These are phyloP conservation scores for Aspergillus clavatus DNA, from an alignment of 2,329 filamentous ascomycete genomes.

Conservation along the genomic window DNA sequence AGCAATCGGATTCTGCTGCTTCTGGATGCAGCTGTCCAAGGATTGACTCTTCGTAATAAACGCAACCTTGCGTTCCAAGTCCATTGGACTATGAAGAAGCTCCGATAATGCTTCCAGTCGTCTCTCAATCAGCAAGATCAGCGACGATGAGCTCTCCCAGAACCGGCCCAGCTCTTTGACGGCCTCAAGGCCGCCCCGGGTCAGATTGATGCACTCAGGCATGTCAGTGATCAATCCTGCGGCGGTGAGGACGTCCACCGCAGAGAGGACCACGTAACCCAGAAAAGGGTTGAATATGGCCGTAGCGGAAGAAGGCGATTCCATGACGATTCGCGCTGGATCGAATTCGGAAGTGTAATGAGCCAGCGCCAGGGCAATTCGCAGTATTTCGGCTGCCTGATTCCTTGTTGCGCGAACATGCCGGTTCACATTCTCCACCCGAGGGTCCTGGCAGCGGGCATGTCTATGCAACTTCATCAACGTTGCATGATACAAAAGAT, in stretches of 20 bases:
- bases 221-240: conserved; percentile 52
- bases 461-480: conserved; percentile 63
- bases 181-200: conserved; percentile 50
- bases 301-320: conserved; percentile 24
- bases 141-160: conserved; percentile 56
- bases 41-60: conserved; percentile 34
- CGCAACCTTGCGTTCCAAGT: conserved; percentile 30
- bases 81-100: conserved; percentile 31
- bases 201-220: conserved; percentile 49
- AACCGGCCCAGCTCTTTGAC: conserved; percentile 53
- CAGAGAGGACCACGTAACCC: conserved; percentile 58
- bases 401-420: conserved; percentile 48
- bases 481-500: conserved; percentile 62
- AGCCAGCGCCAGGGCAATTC: conserved; percentile 33
- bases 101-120: conserved; percentile 44
- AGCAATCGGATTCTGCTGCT: conserved; percentile 18
- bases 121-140: conserved; percentile 47
- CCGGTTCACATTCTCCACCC: conserved; percentile 39
- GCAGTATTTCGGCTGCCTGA: conserved; percentile 51
- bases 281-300: conserved; percentile 56
- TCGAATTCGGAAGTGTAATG: conserved; percentile 22
- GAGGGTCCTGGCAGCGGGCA: conserved; percentile 43
- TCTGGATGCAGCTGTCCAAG: conserved; percentile 34
- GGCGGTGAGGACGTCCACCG: conserved; percentile 62
- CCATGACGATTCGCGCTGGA: conserved; percentile 16